Evolutionary conservation across 2,329 filamentous ascomycete species (phyloP), one percentile per base, ranked within the genome.

Genomic region (Phialophora verrucosa): DNA sequence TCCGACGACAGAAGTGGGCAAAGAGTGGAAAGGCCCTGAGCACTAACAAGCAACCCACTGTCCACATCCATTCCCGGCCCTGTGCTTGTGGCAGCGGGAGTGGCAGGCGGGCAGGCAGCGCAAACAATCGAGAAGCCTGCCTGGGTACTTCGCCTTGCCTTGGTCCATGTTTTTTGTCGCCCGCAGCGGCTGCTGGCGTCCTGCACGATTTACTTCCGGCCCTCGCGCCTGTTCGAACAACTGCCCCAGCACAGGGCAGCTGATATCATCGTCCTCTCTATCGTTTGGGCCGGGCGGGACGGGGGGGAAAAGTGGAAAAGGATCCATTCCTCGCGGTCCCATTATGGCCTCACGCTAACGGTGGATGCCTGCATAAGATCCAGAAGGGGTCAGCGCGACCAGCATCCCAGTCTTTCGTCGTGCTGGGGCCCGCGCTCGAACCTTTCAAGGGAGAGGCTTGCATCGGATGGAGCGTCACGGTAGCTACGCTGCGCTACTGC

Each of bases 211-310:
- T 59, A 31, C 62, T 62, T 62, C 44, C 59, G 56, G 57, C 25
- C 27, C 56, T 61, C 47, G 58, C 63, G 29, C 23, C 47, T 51
- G 49, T 29, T 12, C 49, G 20, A 51, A 51, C 4, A 31, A 57
- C 32, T 3, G 32, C 32, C 32, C 32, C 32, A 35, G 32, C 32
- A 12, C 27, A 56, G 55, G 31, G 25, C 50, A 63, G 59, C 65
- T 69, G 67, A 69, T 66, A 69, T 69, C 67, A 63, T 69, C 49
- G 59, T 38, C 31, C n/a, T 53, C 47, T 29, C 12, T 44, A 2
- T 11, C n/a, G 29, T 17, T 42, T 14, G 25, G 59, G 47, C 47
- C 11, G 59, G 47, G 31, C 59, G 49, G 59, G 47, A 49, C 20
- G 38, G 38, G 38, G 32, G 11, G 20, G 59, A 25, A 51, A 53